phyloP scores from a whole-genome alignment of 495 filamentous ascomycete genomes.

The Saxophila tyrrhenica region DNA sequence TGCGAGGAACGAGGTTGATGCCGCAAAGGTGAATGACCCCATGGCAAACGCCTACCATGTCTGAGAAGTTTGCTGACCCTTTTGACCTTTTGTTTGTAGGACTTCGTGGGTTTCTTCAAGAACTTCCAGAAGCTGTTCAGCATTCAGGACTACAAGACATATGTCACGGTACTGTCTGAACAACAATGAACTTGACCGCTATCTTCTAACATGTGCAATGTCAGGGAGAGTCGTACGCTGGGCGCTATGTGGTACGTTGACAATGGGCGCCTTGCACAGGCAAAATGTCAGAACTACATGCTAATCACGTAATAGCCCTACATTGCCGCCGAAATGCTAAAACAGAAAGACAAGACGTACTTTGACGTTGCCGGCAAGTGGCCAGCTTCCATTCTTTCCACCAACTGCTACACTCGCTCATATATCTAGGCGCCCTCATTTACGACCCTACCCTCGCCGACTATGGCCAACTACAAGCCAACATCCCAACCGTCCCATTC shows the following conservation, averaged over 20 bases:
- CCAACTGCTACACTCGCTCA: slow-evolving; percentile 19
- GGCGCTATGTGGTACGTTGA: slow-evolving; percentile 61
- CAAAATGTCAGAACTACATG: no score
- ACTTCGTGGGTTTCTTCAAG: slow-evolving; percentile 53
- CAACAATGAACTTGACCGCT: not conserved
- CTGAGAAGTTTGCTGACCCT: no score
- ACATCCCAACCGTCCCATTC: slow-evolving; percentile 49
- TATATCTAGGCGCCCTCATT: slow-evolving; percentile 53
- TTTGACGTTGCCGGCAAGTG: slow-evolving; percentile 19
- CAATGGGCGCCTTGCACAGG: no score
- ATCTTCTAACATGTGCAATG: slow-evolving; percentile 19
- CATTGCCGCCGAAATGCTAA: slow-evolving; percentile 59
- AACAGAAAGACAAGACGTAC: slow-evolving; percentile 51
- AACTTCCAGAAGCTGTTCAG: slow-evolving; percentile 48
- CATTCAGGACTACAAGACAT: slow-evolving; percentile 49
- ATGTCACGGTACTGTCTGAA: slow-evolving; percentile 35
- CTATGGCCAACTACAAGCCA: slow-evolving; percentile 32
- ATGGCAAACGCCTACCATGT: no score
- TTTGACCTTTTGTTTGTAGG: no score
- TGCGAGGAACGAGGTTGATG: slow-evolving; percentile 42
- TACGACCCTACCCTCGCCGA: slow-evolving; percentile 54
- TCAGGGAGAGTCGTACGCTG: slow-evolving; percentile 46
- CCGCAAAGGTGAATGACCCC: no score
- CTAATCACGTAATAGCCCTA: no score
- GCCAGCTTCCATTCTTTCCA: not conserved